A percentile compares a stretch with the other conserved stretches of the same genome.
Conservation (phyloP, 768 basidiomycete species). For the Mycena crocata region DNA sequence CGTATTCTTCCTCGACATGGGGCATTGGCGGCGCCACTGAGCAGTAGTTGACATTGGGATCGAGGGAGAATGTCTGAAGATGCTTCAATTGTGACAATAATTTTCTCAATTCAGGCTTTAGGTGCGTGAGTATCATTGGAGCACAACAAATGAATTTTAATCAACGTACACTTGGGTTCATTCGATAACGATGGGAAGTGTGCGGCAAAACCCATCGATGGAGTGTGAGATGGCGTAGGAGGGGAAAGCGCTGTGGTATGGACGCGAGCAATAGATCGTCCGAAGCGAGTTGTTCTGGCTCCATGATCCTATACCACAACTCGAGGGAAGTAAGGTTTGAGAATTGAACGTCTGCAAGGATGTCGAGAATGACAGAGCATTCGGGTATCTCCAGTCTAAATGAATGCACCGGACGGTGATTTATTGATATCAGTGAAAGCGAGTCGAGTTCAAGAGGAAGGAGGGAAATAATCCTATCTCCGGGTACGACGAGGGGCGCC, state of each 20-base stretch:
- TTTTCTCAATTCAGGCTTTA: background rate
- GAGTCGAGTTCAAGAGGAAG: background rate
- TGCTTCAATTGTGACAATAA: background rate
- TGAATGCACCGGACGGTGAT: background rate
- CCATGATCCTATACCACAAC: background rate
- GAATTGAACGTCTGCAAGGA: background rate
- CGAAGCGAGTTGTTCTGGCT: background rate
- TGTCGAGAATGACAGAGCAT: background rate
- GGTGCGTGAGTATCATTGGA: background rate
- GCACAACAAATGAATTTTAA: background rate
- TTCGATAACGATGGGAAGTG: no score
- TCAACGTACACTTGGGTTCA: background rate
- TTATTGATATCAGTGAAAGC: background rate
- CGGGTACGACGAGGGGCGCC: background rate
- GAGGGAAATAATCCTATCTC: background rate
- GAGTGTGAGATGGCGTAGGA: background rate
- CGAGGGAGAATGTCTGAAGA: background rate
- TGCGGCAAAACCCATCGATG: background rate
- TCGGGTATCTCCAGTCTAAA: background rate
- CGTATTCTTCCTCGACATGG: background rate
- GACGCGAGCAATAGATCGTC: background rate
- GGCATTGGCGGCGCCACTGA: background rate
- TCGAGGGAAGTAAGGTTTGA: background rate
- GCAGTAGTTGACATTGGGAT: background rate
- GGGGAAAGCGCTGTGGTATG: background rate